Evolutionary conservation across 352 stramenopile genomes (phyloP).

Genomic region (Globisporangium orthogonon): DNA sequence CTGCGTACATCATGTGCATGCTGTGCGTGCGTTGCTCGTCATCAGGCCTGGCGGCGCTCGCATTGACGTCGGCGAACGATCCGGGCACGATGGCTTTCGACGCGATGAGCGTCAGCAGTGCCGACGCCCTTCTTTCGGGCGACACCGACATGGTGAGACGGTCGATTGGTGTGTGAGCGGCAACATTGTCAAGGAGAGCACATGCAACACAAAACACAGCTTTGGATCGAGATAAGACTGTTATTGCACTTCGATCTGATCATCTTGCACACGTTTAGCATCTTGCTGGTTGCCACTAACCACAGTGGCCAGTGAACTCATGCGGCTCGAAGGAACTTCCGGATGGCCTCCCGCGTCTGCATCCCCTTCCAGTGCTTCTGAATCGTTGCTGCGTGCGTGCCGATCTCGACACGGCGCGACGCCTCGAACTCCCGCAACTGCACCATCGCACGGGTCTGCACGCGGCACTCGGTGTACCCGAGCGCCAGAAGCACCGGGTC

Average conservation of each 20-base stretch:
- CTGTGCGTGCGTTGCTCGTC: conserved; percentile 52
- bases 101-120: conserved; percentile 28
- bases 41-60: conserved; percentile 11
- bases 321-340: conserved; percentile 31
- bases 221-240: background rate
- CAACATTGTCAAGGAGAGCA: too few relatives aligned
- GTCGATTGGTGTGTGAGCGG: too few relatives aligned
- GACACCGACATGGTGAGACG: background rate
- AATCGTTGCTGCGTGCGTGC: conserved; percentile 31
- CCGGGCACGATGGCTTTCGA: conserved; percentile 21
- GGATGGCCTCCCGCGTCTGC: conserved; percentile 42
- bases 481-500: conserved; percentile 21
- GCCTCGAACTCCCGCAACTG: conserved; percentile 38
- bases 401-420: conserved; percentile 22
- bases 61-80: conserved; percentile 8
- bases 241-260: too few relatives aligned
- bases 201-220: too few relatives aligned
- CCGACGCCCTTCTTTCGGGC: conserved; percentile 8
- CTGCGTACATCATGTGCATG: conserved; percentile 60
- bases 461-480: conserved; percentile 31
- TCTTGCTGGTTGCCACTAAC: too few relatives aligned
- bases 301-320: background rate
- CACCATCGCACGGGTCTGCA: conserved; percentile 29
- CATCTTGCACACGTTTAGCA: too few relatives aligned
- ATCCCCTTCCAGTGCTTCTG: conserved; percentile 55